Base-by-base conservation (phyloP, 768 basidiomycete genomes). In the Holtermannia corniformis region DNA sequence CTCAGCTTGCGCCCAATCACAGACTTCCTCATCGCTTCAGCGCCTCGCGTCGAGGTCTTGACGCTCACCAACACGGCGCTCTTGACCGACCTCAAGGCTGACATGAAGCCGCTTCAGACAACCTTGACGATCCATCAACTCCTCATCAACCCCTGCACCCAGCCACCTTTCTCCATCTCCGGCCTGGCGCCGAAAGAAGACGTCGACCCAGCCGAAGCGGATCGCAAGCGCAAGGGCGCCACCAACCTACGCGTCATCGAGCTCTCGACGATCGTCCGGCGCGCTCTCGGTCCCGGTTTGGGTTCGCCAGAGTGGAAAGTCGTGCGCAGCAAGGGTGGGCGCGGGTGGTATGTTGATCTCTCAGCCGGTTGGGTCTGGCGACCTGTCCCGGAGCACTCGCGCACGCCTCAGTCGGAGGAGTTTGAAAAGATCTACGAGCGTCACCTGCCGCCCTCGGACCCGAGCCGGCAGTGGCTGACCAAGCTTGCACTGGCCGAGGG, bases 341-440 rank as follows among this genome's bases (percentile, higher is more conserved):
- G 93, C 21, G 91, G 89, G 3, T 97, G 92, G 91, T 95, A 89
- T 64, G 88, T 92, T 47, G 86, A 96, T 70, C 80, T 84, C 0
- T 86, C 86, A 21, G 83, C 82, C 55, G 86, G 84, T 2, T 95
- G 91, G 91, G 75, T 82, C 24, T 37, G 22, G 22, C 14, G 42
- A 25, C 41, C 20, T 49, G 47, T 41, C 12, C 46, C 16, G 77
- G 79, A 2, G 73, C 78, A 54, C 20, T 52, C 1, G 32, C 28
- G 24, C 47, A 23, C 44, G 22, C 47, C 44, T 14, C 19, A 43
- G 44, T 44, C 46, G 26, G 26, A 12, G 27, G 26, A 13, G 47
- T 41, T 11, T 40, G 19, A 27, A 28, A 12, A 47, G 49, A 40
- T 49, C 4, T 68, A 61, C 46, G 62, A 61, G 45, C 27, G 76